Conservation (phyloP, 306 rosid species). For the Luffa acutangula region DNA sequence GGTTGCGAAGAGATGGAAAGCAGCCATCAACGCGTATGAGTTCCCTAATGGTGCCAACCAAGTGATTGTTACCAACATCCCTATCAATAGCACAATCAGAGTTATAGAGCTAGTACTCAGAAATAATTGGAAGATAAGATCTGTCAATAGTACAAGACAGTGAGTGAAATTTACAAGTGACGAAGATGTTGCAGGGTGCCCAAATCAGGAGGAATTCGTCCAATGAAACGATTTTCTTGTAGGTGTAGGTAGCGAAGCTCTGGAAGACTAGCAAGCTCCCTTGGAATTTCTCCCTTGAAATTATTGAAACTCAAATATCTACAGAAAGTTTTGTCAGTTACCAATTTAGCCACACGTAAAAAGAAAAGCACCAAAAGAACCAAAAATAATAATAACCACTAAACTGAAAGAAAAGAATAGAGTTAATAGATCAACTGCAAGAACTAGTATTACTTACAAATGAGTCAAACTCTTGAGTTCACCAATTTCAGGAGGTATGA, state of each 20-base stretch:
- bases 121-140: neutral
- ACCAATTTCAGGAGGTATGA: slow-evolving; percentile 91
- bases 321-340: slow-evolving; percentile 9
- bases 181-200: slow-evolving; percentile 91
- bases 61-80: slow-evolving; percentile 95
- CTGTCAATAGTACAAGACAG: neutral
- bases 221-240: slow-evolving; percentile 80
- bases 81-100: slow-evolving; percentile 26
- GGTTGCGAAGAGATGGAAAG: slow-evolving; percentile 86
- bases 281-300: slow-evolving; percentile 95
- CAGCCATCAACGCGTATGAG: slow-evolving; percentile 94
- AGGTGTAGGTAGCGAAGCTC: slow-evolving; percentile 89
- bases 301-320: slow-evolving; percentile 94
- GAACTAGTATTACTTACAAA: slow-evolving; percentile 52
- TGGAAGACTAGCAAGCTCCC: slow-evolving; percentile 86
- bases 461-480: slow-evolving; percentile 93
- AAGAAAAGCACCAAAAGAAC: neutral
- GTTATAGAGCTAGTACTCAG: neutral
- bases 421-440: neutral
- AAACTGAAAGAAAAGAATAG: neutral
- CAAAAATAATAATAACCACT: neutral
- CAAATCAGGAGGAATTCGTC: slow-evolving; percentile 82
- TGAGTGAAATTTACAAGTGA: slow-evolving; percentile 47
- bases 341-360: neutral
- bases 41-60: slow-evolving; percentile 96